Base-by-base conservation (phyloP, 306 rosid genomes). In the Aeschynomene evenia region DNA sequence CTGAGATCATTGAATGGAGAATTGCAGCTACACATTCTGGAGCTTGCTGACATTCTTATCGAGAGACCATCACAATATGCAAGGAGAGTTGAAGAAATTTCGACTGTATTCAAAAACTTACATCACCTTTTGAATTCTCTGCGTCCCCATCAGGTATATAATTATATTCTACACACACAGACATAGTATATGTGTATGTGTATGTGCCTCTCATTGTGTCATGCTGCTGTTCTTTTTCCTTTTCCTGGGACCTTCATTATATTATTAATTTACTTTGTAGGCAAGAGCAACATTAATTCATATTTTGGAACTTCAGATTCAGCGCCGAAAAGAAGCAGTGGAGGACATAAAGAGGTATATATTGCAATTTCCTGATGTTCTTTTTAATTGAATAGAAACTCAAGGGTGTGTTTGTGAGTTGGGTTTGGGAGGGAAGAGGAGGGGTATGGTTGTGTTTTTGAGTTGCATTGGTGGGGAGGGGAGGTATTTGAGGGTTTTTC, bases 41-140 rank as follows among this genome's bases (percentile, higher is more conserved):
- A 93, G 85, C 97, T 93, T 12, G 94, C 98, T 31, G 98, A 93
- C 85, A 82, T 90, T 85, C 96, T 93, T 19, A 89, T 88, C 46
- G 91, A 90, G 85, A 85, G 94, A 66, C 97, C 98, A 45, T 93
- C 98, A 21, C 97, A 93, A 31, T 93, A 90, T 56, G 98, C 98
- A 0, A 90, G 97, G 84, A 85, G 91, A 76, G 96, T 93, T n/a
- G 97, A 93, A 82, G 98, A 93, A 42, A 84, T 93, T 79, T 93
- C 98, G 66, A 89, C 92, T 39, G 82, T 88, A 74, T 90, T 88
- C 76, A 93, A 93, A 83, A 93, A 93, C 86, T 62, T 93, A 63
- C 96, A 93, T 72, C 97, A 93, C 74, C 96, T 93, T 82, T 86
- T 93, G 49, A 93, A 93, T 73, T 90, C 94, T 22, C 54, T 90